Percentiles rank a stretch among this genome's conserved stretches.
These are phyloP conservation scores for Tulasnella sp. DNA, from an alignment of 768 basidiomycete genomes.

Conservation along the genomic window DNA sequence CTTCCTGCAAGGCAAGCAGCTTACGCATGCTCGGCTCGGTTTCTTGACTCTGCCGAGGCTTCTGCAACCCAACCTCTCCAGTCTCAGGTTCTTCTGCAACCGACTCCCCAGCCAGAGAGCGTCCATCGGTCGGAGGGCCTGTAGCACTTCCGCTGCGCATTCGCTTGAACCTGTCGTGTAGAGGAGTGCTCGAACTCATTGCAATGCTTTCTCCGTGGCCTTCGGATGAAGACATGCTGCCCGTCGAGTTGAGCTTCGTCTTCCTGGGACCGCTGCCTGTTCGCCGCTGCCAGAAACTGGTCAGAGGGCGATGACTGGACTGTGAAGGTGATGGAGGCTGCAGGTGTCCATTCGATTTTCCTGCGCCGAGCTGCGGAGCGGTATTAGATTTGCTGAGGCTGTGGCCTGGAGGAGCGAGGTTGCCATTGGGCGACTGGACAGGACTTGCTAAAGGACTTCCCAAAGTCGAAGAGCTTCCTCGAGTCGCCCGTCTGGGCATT, in stretches of 20 bases:
- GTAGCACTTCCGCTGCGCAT: neutral
- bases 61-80: neutral
- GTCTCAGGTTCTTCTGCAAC: neutral
- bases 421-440: neutral
- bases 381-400: neutral
- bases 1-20: neutral
- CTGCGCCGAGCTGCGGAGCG: neutral
- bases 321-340: neutral
- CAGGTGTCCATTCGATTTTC: neutral
- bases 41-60: neutral
- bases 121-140: neutral
- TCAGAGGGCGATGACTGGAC: neutral
- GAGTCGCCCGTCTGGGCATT: neutral
- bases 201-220: neutral
- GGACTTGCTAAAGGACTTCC: neutral
- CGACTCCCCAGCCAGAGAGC: neutral
- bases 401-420: neutral
- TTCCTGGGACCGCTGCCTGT: conserved; percentile 2
- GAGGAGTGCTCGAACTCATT: neutral
- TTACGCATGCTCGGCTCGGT: neutral
- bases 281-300: conserved; percentile 1
- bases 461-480: neutral
- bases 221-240: neutral
- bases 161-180: neutral
- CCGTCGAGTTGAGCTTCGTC: neutral